Evolutionary conservation across 148 eudicot genomes (phyloP), one percentile per base, ranked within the genome.

Genomic region (Simmondsia chinensis): DNA sequence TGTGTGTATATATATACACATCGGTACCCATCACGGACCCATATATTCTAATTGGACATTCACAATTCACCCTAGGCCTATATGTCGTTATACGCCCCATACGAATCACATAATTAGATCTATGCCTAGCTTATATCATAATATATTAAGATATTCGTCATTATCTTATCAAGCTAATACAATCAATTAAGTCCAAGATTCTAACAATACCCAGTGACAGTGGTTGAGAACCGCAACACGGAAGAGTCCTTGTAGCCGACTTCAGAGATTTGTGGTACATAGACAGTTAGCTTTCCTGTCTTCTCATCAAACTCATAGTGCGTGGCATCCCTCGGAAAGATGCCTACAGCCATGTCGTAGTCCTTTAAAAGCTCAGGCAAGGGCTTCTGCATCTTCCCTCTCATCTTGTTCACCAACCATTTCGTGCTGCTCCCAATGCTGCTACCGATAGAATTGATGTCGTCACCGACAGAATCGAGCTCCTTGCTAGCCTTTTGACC

Each of bases 301-400:
- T 75, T 68, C 37, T 85, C 99, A 49, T 85, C 81, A 57, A 91
- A 82, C 77, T 91, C 99, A 7, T 85, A 91, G 58, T 85, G 86
- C 46, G 95, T 91, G 14, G 88, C 99, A 46, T 91, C 89, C 29
- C 78, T 85, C 8, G 99, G 99, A 52, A 91, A 91, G 67, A 91
- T 79, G 8, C 99, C 99, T 8, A 61, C 61, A 23, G 99, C 61
- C 22, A 91, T 54, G 64, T 91, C 80, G 36, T 82, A 68, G 31
- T 91, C 95, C 72, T 91, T 74, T n/a, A 91, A 74, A 36, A 91
- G 73, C 30, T 91, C 95, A 10, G 80, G 76, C 43, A 85, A 58
- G 14, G 99, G 89, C 63, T 74, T 77, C 44, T 91, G 99, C 99
- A 91, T 72, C 65, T 76, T 82, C 32, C 94, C 94, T 84, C 72